These are phyloP conservation scores for Artemisia argyi DNA, from an alignment of 129 eudicot genomes.

Conservation along the genomic window DNA sequence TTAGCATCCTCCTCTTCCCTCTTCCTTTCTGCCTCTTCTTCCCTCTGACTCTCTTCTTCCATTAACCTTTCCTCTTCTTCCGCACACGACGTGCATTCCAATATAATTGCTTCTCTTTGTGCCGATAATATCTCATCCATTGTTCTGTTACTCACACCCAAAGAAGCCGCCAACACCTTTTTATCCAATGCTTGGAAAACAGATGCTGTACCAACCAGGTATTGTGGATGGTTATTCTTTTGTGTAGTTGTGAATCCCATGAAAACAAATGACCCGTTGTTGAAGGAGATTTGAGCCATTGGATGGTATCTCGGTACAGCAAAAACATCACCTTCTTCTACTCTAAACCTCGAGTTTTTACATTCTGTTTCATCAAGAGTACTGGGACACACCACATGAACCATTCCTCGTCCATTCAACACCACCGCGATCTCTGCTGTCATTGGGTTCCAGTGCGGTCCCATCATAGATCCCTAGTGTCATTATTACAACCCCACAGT, in stretches of 20 bases:
- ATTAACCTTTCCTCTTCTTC: slow-evolving; percentile 38
- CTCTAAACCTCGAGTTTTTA: slow-evolving; percentile 53
- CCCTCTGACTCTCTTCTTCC: slow-evolving; percentile 33
- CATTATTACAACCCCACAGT: neutral
- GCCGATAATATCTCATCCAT: slow-evolving; percentile 41
- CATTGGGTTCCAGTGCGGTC: slow-evolving; percentile 88
- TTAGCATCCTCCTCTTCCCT: slow-evolving; percentile 12
- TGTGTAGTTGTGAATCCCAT: slow-evolving; percentile 70
- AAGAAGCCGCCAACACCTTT: slow-evolving; percentile 56
- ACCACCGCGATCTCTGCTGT: slow-evolving; percentile 70
- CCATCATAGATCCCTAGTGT: slow-evolving; percentile 88
- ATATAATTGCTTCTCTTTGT: slow-evolving; percentile 51
- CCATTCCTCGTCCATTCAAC: slow-evolving; percentile 73
- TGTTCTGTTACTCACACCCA: slow-evolving; percentile 50
- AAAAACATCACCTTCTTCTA: slow-evolving; percentile 84
- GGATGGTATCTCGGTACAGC: slow-evolving; percentile 78
- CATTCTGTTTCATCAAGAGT: slow-evolving; percentile 40
- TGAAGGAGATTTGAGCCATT: slow-evolving; percentile 78
- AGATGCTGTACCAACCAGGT: slow-evolving; percentile 69
- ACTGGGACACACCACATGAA: slow-evolving; percentile 65
- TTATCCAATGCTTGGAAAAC: slow-evolving; percentile 54
- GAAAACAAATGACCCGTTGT: slow-evolving; percentile 63
- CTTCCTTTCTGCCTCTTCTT: slow-evolving; percentile 14
- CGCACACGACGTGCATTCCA: slow-evolving; percentile 74
- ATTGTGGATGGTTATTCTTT: slow-evolving; percentile 69